Percentiles rank a stretch among this genome's conserved stretches.
Evolutionary conservation across 1,284 basidiomycete genomes (phyloP).

Genomic region (Malassezia slooffiae): DNA sequence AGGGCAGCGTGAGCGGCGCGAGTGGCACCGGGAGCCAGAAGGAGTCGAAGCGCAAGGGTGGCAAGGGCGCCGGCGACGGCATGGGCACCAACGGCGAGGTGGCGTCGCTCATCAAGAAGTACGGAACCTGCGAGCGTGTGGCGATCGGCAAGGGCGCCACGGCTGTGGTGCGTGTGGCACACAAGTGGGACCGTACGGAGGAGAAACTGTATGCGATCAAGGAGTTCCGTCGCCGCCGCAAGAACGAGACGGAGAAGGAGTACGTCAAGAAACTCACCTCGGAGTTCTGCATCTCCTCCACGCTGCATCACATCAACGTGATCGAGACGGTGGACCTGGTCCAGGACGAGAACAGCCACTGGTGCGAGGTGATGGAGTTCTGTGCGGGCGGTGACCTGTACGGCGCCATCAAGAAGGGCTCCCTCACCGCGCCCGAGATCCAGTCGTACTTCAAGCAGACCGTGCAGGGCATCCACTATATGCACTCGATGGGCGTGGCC

Average conservation of each 20-base stretch:
- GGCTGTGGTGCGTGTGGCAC: conserved; percentile 84
- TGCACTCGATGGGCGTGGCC: conserved; percentile 90
- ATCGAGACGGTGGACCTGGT: conserved; percentile 98
- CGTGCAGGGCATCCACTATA: conserved; percentile 71
- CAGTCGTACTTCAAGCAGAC: conserved; percentile 98
- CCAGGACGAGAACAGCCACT: conserved; percentile 87
- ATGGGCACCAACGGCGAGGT: conserved; percentile 22
- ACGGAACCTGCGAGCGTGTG: conserved; percentile 90
- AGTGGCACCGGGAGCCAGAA: conserved; percentile 18
- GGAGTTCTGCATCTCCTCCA: conserved; percentile 97
- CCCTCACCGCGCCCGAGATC: conserved; percentile 85
- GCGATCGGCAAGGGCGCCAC: conserved; percentile 97
- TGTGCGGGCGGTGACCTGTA: conserved; percentile 87
- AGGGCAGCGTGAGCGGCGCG: conserved; percentile 15
- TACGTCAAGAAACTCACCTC: conserved; percentile 99
- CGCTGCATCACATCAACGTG: conserved; percentile 86
- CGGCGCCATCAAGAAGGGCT: conserved; percentile 92
- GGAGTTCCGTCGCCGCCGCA: conserved; percentile 95
- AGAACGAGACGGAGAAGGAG: conserved; percentile 97
- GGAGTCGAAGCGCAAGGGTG: conserved; percentile 21
- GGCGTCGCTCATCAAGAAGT: conserved; percentile 59
- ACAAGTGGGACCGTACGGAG: conserved; percentile 94
- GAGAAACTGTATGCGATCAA: conserved; percentile 99
- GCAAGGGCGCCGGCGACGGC: conserved; percentile 12
- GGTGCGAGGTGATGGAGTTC: conserved; percentile 99